Evolutionary conservation across 2,329 filamentous ascomycete genomes (phyloP).

Genomic region (Ophiobolus disseminans): DNA sequence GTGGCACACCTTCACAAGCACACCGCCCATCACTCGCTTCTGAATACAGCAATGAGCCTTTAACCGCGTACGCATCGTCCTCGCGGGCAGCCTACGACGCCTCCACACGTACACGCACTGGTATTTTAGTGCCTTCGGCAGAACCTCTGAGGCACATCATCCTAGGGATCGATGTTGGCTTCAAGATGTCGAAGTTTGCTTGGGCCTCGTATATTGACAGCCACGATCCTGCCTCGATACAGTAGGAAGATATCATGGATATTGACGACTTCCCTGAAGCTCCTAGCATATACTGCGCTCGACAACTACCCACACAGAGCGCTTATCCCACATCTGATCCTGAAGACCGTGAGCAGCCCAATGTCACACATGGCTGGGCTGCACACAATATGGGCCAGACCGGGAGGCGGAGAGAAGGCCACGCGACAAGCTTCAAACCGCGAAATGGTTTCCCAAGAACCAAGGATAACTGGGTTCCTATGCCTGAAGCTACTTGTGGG

Average conservation of each 20-base stretch:
- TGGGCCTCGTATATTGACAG: not conserved
- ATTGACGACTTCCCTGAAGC: not conserved
- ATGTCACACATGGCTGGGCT: not conserved
- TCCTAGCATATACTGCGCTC: not conserved
- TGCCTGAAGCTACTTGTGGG: not conserved
- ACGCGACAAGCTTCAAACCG: not conserved
- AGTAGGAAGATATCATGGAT: not conserved
- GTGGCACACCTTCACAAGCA: no score
- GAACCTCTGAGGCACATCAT: not conserved
- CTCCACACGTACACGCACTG: not conserved
- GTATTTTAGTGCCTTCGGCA: not conserved
- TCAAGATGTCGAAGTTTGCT: not conserved
- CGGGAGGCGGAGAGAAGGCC: not conserved
- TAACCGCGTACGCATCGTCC: no score
- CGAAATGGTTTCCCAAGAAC: not conserved
- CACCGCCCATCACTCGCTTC: no score
- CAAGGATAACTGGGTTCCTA: not conserved
- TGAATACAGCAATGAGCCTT: no score
- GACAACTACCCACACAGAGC: not conserved
- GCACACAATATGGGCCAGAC: not conserved
- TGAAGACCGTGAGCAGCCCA: not conserved
- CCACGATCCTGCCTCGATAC: not conserved
- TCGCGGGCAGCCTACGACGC: no score
- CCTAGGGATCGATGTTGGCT: not conserved
- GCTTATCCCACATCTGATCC: not conserved